A percentile compares a stretch with the other conserved stretches of the same genome.
Evolutionary conservation across 1,284 basidiomycete genomes (phyloP).

Genomic region (Erythrobasidium hasegawianum): DNA sequence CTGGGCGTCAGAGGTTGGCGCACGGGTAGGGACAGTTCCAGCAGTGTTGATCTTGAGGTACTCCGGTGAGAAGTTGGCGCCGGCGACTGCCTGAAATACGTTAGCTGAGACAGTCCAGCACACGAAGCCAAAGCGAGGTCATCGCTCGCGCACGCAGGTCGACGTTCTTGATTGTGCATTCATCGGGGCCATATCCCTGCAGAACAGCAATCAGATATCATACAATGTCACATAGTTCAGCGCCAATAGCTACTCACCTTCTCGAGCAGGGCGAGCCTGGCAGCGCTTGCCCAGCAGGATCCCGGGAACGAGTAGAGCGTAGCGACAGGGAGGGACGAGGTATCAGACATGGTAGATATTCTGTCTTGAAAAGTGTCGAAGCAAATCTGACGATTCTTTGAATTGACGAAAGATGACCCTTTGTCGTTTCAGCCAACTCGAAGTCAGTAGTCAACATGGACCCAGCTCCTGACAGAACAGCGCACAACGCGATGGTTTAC

Average conservation of each 20-base stretch:
- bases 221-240: too few relatives aligned
- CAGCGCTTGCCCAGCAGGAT: conserved; percentile 19
- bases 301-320: conserved; percentile 27
- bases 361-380: too few relatives aligned
- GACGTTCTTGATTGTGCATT: conserved; percentile 32
- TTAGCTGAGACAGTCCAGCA: too few relatives aligned
- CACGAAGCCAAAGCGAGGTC: too few relatives aligned
- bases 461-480: conserved; percentile 15
- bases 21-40: conserved; percentile 31
- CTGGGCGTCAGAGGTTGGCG: neutral
- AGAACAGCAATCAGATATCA: too few relatives aligned
- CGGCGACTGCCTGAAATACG: conserved; percentile 32
- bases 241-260: conserved; percentile 17
- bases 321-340: conserved; percentile 7
- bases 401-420: too few relatives aligned
- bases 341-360: neutral
- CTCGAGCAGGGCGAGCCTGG: conserved; percentile 22
- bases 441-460: too few relatives aligned
- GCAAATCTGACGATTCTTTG: too few relatives aligned
- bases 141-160: too few relatives aligned
- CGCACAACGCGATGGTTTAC: conserved; percentile 9
- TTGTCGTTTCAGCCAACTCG: too few relatives aligned
- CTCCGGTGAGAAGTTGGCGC: conserved; percentile 35
- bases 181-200: conserved; percentile 30
- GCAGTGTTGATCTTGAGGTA: conserved; percentile 30